Evolutionary conservation across 441 rosid species (phyloP).

Genomic region (Metrosideros polymorpha): DNA sequence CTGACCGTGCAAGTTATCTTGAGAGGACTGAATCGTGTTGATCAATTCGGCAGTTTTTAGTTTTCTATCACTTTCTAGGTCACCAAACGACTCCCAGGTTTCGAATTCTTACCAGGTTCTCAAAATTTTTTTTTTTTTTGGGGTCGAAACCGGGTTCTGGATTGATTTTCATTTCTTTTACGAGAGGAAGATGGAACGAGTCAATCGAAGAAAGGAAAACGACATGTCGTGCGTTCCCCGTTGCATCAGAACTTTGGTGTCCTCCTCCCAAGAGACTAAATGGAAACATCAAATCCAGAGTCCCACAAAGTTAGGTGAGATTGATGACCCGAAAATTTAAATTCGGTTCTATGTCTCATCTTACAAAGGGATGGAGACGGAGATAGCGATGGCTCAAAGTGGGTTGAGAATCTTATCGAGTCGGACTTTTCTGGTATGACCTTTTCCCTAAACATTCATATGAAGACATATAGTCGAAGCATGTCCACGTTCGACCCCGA

Average conservation of each 20-base stretch:
- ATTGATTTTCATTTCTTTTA: not conserved
- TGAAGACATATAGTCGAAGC: not conserved
- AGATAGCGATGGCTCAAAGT: not conserved
- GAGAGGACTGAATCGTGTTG: not conserved
- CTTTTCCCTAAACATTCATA: not conserved
- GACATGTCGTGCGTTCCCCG: not conserved
- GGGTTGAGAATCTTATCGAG: not conserved
- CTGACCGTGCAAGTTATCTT: not conserved
- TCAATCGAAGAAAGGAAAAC: not conserved
- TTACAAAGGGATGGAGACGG: not conserved
- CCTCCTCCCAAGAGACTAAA: not conserved
- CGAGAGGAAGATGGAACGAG: not conserved
- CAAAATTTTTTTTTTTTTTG: too few relatives aligned
- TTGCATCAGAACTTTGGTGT: not conserved
- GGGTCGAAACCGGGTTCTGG: too few relatives aligned
- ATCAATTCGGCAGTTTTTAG: not conserved
- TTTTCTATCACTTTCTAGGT: not conserved
- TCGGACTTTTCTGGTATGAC: not conserved
- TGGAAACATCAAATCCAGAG: not conserved
- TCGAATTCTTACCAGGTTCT: not conserved
- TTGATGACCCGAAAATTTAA: not conserved
- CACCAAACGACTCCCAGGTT: not conserved
- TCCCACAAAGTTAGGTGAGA: not conserved
- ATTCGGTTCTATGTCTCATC: not conserved
- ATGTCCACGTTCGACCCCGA: not conserved